Percentiles rank a stretch among this genome's conserved stretches.
Evolutionary conservation across 2,329 filamentous ascomycete species (phyloP).

Genomic region (Stagonosporopsis chrysanthemi): DNA sequence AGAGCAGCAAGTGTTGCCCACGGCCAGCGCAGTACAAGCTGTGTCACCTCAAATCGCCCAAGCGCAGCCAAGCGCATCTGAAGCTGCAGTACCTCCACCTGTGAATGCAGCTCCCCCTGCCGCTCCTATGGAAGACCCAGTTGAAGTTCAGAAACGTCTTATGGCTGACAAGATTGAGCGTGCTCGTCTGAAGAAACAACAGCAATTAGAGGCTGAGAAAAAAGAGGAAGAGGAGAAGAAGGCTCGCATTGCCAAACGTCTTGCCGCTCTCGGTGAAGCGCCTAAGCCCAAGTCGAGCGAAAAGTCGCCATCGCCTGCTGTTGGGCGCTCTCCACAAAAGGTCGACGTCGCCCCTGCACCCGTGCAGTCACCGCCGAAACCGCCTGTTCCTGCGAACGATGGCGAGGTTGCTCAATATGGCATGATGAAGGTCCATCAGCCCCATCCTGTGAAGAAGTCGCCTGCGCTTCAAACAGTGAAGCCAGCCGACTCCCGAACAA

Average conservation of each 20-base stretch:
- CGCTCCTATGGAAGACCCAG: conserved; percentile 65
- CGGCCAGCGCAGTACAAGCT: conserved; percentile 39
- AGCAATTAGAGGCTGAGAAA: conserved; percentile 63
- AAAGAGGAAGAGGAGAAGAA: conserved; percentile 75
- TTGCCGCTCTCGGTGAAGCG: conserved; percentile 72
- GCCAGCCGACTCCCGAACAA: conserved; percentile 31
- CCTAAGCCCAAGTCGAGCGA: conserved; percentile 49
- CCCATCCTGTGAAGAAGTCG: conserved; percentile 57
- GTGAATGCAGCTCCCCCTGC: conserved; percentile 32
- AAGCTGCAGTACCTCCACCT: conserved; percentile 42
- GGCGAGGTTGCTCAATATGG: conserved; percentile 67
- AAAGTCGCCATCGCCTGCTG: conserved; percentile 44
- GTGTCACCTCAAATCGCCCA: conserved; percentile 43
- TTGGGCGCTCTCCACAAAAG: conserved; percentile 53
- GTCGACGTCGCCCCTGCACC: conserved; percentile 50
- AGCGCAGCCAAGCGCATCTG: conserved; percentile 46
- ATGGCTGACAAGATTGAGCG: conserved; percentile 76
- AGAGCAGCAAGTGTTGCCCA: conserved; percentile 43
- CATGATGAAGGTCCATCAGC: conserved; percentile 68
- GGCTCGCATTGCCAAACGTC: conserved; percentile 74
- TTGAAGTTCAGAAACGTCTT: conserved; percentile 70
- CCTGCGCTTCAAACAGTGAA: conserved; percentile 24
- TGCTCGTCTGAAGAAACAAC: conserved; percentile 71
- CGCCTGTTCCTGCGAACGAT: conserved; percentile 64
- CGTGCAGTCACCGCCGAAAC: conserved; percentile 61